Evolutionary conservation across 2,329 filamentous ascomycete genomes (phyloP).

Genomic region (Penicillium sp.): DNA sequence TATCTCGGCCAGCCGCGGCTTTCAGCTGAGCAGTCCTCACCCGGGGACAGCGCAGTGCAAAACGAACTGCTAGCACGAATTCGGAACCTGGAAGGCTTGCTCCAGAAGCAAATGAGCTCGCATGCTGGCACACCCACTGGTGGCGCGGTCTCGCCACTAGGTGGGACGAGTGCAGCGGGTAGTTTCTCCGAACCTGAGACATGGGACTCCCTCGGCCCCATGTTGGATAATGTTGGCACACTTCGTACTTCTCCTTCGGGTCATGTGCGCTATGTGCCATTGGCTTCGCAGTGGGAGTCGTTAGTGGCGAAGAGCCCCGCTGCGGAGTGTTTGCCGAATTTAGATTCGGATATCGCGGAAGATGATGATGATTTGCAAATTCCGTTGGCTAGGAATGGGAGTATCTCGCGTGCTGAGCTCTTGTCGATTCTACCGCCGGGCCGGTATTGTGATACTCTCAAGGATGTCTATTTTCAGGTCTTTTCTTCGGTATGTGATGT

Average conservation of each 20-base stretch:
- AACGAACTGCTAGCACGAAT: constrained; percentile 36
- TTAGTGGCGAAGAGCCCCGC: constrained; percentile 27
- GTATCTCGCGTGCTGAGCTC: constrained; percentile 29
- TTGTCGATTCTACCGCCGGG: constrained; percentile 35
- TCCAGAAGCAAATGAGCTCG: constrained; percentile 34
- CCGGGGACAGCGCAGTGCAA: constrained; percentile 27
- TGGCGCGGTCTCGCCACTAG: constrained; percentile 27
- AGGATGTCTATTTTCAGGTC: constrained; percentile 38
- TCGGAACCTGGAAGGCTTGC: constrained; percentile 36
- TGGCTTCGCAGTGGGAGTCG: constrained; percentile 33
- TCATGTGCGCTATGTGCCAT: constrained; percentile 38
- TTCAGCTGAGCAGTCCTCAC: constrained; percentile 25
- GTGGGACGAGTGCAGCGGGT: constrained; percentile 26
- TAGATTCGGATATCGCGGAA: constrained; percentile 28
- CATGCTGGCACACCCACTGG: constrained; percentile 22
- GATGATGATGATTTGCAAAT: constrained; percentile 35
- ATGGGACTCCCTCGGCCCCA: constrained; percentile 20
- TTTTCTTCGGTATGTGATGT: constrained; percentile 37
- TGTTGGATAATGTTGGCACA: constrained; percentile 29
- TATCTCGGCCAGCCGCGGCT: constrained; percentile 37
- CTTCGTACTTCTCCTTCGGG: constrained; percentile 34
- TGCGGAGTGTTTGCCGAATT: constrained; percentile 26
- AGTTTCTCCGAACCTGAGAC: constrained; percentile 29
- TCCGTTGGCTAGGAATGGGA: constrained; percentile 30
- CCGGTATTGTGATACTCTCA: constrained; percentile 37